Base-by-base conservation (phyloP, 495 filamentous ascomycete species). In the Elaphomyces granulatus region DNA sequence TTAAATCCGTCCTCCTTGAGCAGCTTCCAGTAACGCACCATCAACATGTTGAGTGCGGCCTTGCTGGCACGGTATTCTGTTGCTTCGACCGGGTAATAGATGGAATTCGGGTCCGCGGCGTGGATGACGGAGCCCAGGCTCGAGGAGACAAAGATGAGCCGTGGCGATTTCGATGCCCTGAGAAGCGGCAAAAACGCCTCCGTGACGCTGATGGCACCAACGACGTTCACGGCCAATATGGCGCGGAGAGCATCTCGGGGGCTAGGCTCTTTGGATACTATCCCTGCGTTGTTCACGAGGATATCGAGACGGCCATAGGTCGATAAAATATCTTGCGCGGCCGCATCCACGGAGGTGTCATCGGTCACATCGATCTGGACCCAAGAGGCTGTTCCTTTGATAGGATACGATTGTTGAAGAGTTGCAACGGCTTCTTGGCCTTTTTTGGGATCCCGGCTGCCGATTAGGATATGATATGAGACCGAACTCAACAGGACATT, bases 21-120 rank as follows among this genome's bases (percentile, higher is more conserved):
- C 18, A 30, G 15, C 2, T 34, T 38, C 26, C 16, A 18, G 36
- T 49, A 54, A 34, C 43, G 18, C 14, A 49, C 44, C 37, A 47
- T 55, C 34, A 60, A 33, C 64, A 65, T 65, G 34, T 65, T 60
- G 37, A 67, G 7, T 10, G 64, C 64, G 14, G 63, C 59, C 47
- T 68, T 68, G 43, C 60, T 64, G 21, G 50, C 47, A 2, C 63
- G 51, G 36, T 67, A 66, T 20, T 51, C 46, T 16, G 52, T 48
- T 20, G 30, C 50, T 0, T 47, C 15, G 2, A 40, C 20, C 9
- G 44, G 32, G 32, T 56, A 56, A 32, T 39, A 45, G 2, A 40
- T 32, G 15, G 46, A 45, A 10, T 34, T 32, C 7, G 49, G 43
- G 30, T 68, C 56, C 0, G 52, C 15, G 10, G 59, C 52, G 12